These are phyloP conservation scores for Geoglossum glabrum DNA, from an alignment of 495 filamentous ascomycete species.

Conservation along the genomic window DNA sequence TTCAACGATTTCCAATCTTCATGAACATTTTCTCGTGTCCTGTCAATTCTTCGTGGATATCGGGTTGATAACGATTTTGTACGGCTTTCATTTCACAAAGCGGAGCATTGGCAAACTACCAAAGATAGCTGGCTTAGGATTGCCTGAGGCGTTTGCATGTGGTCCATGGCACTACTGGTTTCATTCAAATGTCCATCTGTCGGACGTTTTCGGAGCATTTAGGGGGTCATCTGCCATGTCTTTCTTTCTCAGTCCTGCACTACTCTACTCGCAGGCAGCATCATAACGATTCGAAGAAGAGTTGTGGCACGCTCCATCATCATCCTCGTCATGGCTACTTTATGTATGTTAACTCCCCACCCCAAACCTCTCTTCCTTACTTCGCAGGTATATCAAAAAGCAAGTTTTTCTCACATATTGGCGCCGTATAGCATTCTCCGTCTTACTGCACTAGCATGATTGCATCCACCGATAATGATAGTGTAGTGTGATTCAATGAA, in stretches of 20 bases:
- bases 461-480: background rate
- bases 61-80: background rate
- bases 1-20: background rate
- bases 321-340: slow-evolving; percentile 6
- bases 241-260: background rate
- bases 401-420: slow-evolving; percentile 3
- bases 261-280: background rate
- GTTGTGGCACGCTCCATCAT: slow-evolving; percentile 1
- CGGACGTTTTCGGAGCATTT: slow-evolving; percentile 2
- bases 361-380: slow-evolving; percentile 10
- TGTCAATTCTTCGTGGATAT: background rate
- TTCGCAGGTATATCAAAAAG: slow-evolving; percentile 4
- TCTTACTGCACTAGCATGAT: background rate
- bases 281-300: background rate
- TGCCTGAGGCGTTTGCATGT: slow-evolving; percentile 6
- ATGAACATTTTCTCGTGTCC: background rate
- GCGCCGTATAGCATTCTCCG: background rate
- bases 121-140: slow-evolving; percentile 1
- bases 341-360: slow-evolving; percentile 21
- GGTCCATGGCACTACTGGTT: slow-evolving; percentile 3
- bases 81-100: slow-evolving; percentile 4
- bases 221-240: slow-evolving; percentile 1
- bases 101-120: slow-evolving; percentile 6
- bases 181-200: slow-evolving; percentile 7
- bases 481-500: background rate